phyloP scores from a whole-genome alignment of 2,329 filamentous ascomycete genomes.

The Cladophialophora psammophila region DNA sequence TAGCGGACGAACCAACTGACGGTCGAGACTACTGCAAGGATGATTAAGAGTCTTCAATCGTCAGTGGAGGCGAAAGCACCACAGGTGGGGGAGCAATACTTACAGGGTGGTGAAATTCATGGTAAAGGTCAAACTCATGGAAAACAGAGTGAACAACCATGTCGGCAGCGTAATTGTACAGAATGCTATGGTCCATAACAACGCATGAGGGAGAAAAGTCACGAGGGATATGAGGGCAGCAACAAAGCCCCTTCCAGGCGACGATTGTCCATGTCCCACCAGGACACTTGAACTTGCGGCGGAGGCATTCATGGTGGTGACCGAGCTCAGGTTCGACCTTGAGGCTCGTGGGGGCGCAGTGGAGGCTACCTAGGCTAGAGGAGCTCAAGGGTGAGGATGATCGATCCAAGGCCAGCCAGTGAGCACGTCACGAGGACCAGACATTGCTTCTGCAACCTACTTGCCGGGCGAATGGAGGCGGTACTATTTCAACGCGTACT shows the following conservation, averaged over 20 bases:
- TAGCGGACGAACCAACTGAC: conserved; percentile 94
- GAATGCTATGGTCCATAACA: conserved; percentile 84
- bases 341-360: conserved; percentile 20
- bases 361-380: conserved; percentile 9
- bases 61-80: neutral
- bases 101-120: conserved; percentile 98
- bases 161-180: conserved; percentile 88
- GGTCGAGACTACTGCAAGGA: conserved; percentile 78
- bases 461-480: conserved; percentile 27
- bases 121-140: conserved; percentile 92
- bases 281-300: conserved; percentile 5
- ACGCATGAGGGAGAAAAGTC: conserved; percentile 62
- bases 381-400: conserved; percentile 23
- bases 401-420: conserved; percentile 26
- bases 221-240: conserved; percentile 43
- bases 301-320: conserved; percentile 24
- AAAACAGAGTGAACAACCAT: conserved; percentile 87
- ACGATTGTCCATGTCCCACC: conserved; percentile 13
- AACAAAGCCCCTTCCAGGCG: conserved; percentile 27
- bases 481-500: neutral
- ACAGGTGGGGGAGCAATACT: conserved; percentile 43
- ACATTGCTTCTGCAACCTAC: conserved; percentile 26
- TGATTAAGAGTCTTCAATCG: conserved; percentile 71
- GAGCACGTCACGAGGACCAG: conserved; percentile 29
- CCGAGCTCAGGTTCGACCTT: conserved; percentile 8